Evolutionary conservation across 805 yeast genomes (phyloP).

Genomic region (Suhomyces tanzawaensis): DNA sequence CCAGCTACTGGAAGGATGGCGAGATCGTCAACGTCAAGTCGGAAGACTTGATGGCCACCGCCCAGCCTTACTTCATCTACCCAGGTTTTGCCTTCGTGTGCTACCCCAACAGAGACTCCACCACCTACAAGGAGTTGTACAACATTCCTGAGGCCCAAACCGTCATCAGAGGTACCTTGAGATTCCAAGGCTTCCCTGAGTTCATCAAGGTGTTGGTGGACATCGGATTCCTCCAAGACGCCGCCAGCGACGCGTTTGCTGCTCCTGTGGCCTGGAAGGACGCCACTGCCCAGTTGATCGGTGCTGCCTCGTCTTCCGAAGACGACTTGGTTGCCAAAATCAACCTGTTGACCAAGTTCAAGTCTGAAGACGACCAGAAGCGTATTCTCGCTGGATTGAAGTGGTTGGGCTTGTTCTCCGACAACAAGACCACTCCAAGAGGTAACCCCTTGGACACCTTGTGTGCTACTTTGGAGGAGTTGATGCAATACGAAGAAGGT

Average conservation of each 20-base stretch:
- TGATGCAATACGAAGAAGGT: conserved; percentile 93
- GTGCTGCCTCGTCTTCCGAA: conserved; percentile 67
- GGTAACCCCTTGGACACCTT: conserved; percentile 94
- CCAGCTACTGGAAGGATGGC: conserved; percentile 86
- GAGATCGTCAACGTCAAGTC: conserved; percentile 74
- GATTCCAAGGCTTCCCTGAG: conserved; percentile 99
- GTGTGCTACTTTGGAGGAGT: conserved; percentile 92
- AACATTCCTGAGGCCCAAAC: conserved; percentile 96
- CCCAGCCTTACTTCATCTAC: conserved; percentile 91
- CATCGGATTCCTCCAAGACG: conserved; percentile 86
- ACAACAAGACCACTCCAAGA: conserved; percentile 73
- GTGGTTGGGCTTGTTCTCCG: conserved; percentile 93
- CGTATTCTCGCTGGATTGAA: conserved; percentile 84
- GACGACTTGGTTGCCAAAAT: conserved; percentile 74
- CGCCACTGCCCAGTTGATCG: conserved; percentile 73
- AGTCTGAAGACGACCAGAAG: conserved; percentile 75
- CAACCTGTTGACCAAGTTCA: conserved; percentile 74
- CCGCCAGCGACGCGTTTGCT: conserved; percentile 57
- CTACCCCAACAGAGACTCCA: conserved; percentile 98
- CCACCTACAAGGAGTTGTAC: conserved; percentile 88
- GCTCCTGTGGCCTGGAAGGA: conserved; percentile 78
- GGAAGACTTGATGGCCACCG: conserved; percentile 91
- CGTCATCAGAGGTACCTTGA: conserved; percentile 92
- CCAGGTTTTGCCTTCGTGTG: conserved; percentile 94
- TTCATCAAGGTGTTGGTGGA: conserved; percentile 94